Conservation (phyloP, 371 early-diverging fungal species). For the Mortierella sp. region DNA sequence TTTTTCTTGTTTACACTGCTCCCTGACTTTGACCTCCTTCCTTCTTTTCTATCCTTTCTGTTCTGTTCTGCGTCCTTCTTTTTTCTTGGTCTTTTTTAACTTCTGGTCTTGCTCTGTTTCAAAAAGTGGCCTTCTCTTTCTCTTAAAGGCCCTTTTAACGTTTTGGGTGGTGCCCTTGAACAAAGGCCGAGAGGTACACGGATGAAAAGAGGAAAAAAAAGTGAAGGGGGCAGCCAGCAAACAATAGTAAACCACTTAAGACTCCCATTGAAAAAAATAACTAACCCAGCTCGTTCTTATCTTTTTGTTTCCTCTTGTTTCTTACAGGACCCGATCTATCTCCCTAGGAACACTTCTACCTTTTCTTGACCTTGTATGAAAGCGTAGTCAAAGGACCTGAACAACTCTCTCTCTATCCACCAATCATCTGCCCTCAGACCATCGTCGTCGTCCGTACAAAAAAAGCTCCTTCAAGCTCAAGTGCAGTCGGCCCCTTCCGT, state of each 20-base stretch:
- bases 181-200: background rate
- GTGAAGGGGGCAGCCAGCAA: background rate
- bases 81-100: too few species aligned
- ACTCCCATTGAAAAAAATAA: background rate
- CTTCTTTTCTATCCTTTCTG: background rate
- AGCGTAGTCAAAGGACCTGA: slow-evolving; percentile 33
- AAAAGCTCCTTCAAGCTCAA: slow-evolving; percentile 13
- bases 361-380: slow-evolving; percentile 47
- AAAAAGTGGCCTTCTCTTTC: slow-evolving; percentile 5
- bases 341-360: background rate
- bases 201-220: background rate
- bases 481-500: slow-evolving; percentile 27
- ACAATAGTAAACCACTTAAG: slow-evolving; percentile 3
- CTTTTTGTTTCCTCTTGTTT: slow-evolving; percentile 2
- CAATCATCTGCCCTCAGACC: slow-evolving; percentile 24
- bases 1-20: slow-evolving; percentile 5
- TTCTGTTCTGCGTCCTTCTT: background rate
- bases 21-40: background rate
- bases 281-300: slow-evolving; percentile 8
- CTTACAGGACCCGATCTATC: slow-evolving; percentile 12
- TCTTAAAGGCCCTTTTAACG: background rate
- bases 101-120: slow-evolving; percentile 23
- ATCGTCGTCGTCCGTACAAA: slow-evolving; percentile 13
- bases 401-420: slow-evolving; percentile 25
- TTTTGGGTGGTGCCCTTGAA: slow-evolving; percentile 1